Percentiles rank a stretch among this genome's conserved stretches.
These are phyloP conservation scores for Urochloa ruziziensis DNA, from an alignment of 176 grass and related monocot species.

Conservation along the genomic window DNA sequence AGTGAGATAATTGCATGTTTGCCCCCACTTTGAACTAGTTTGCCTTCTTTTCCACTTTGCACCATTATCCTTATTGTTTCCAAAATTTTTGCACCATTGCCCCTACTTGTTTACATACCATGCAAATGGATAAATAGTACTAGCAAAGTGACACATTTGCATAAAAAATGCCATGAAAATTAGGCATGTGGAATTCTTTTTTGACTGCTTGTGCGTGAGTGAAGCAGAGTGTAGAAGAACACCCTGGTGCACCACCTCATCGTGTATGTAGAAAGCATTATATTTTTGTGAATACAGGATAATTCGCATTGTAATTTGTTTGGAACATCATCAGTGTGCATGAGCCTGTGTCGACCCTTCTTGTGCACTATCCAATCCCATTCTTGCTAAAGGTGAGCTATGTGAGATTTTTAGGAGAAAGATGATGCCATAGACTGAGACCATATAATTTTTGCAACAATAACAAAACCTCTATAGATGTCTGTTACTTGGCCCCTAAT, in stretches of 20 bases:
- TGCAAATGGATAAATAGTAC: background rate
- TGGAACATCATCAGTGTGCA: too few species aligned
- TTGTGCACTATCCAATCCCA: background rate
- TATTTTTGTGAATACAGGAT: too few species aligned
- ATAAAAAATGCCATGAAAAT: background rate
- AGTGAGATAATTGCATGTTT: background rate
- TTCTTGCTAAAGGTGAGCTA: background rate
- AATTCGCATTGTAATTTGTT: too few species aligned
- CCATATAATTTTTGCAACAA: background rate
- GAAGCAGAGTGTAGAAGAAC: too few species aligned
- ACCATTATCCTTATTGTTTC: background rate
- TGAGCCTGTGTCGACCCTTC: too few species aligned
- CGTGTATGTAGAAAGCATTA: too few species aligned
- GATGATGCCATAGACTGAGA: background rate
- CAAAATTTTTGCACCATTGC: too few species aligned
- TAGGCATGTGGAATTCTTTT: too few species aligned
- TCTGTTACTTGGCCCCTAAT: too few species aligned
- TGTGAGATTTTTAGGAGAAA: background rate
- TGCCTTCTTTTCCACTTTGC: background rate
- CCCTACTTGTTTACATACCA: too few species aligned
- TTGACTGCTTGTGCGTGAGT: too few species aligned
- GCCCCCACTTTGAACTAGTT: background rate
- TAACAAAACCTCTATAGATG: background rate
- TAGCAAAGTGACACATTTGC: background rate
- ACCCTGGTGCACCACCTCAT: too few species aligned